Evolutionary conservation across 768 basidiomycete species (phyloP).

Genomic region (Leccinum pellstonianum): DNA sequence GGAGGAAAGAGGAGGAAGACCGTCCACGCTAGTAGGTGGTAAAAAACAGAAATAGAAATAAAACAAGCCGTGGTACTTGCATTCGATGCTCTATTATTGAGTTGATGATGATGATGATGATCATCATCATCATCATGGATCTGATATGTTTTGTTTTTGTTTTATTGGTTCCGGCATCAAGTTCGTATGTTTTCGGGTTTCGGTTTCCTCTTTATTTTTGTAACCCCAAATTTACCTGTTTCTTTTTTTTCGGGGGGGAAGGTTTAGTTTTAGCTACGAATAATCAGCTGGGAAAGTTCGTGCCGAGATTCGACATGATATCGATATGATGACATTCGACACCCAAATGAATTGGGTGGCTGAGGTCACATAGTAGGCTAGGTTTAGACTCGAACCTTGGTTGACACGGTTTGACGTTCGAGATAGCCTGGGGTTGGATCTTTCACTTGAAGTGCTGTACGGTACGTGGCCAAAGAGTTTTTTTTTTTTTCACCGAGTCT

Average conservation of each 20-base stretch:
- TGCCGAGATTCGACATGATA: neutral
- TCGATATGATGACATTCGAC: neutral
- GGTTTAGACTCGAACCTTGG: neutral
- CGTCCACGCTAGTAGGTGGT: neutral
- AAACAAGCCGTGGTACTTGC: slow-evolving; percentile 12
- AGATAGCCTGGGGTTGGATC: neutral
- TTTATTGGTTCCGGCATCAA: neutral
- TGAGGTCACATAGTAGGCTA: neutral
- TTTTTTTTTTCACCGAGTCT: neutral
- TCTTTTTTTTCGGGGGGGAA: neutral
- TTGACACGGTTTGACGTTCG: neutral
- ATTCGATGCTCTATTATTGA: neutral
- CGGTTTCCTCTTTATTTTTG: neutral
- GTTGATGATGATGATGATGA: neutral
- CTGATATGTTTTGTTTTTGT: slow-evolving; percentile 1
- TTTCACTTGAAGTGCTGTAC: neutral
- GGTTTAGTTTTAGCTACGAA: neutral
- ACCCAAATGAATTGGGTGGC: neutral
- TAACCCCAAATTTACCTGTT: neutral
- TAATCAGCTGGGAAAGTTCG: neutral
- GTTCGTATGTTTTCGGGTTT: neutral
- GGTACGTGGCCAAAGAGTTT: neutral
- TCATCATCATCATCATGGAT: slow-evolving; percentile 15
- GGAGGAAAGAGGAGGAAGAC: neutral
- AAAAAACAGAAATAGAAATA: neutral